These are phyloP conservation scores for Colletotrichum chlorophyti DNA, from an alignment of 2,329 filamentous ascomycete genomes.

Conservation along the genomic window DNA sequence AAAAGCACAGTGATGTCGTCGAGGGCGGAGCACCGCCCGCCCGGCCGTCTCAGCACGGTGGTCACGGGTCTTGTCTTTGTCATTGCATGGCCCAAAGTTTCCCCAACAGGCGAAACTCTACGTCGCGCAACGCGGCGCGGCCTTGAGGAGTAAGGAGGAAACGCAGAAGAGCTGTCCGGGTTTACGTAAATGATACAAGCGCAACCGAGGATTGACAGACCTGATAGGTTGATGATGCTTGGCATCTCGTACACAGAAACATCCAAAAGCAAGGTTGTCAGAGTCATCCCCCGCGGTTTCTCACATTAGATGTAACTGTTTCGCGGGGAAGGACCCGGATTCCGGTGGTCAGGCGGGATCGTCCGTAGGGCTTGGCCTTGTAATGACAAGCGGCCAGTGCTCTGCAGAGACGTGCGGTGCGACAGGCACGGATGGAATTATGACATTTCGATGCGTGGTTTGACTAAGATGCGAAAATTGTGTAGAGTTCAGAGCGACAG, in stretches of 20 bases:
- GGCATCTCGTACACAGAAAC: slow-evolving; percentile 25
- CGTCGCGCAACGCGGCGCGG: not conserved
- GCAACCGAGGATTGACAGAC: not conserved
- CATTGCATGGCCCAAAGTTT: slow-evolving; percentile 9
- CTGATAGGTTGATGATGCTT: slow-evolving; percentile 15
- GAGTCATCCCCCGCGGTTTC: not conserved
- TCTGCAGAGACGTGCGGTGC: no score
- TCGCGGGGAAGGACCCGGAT: slow-evolving; percentile 23
- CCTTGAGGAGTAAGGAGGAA: slow-evolving; percentile 14
- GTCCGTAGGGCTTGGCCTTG: slow-evolving; percentile 2
- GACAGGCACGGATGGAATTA: no score
- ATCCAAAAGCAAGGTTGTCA: slow-evolving; percentile 7
- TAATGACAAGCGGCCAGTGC: not conserved
- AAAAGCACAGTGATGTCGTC: not conserved
- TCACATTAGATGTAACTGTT: not conserved
- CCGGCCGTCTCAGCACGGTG: not conserved
- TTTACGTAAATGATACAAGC: slow-evolving; percentile 28
- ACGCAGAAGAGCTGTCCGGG: slow-evolving; percentile 19
- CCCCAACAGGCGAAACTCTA: slow-evolving; percentile 6
- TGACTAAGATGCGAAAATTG: no score
- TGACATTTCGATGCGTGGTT: no score
- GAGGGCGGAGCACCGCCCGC: not conserved
- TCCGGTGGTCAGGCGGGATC: slow-evolving; percentile 25
- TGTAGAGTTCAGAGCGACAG: no score
- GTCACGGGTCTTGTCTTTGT: slow-evolving; percentile 14